phyloP scores from a whole-genome alignment of 768 basidiomycete genomes.

The Mycena belliarum region DNA sequence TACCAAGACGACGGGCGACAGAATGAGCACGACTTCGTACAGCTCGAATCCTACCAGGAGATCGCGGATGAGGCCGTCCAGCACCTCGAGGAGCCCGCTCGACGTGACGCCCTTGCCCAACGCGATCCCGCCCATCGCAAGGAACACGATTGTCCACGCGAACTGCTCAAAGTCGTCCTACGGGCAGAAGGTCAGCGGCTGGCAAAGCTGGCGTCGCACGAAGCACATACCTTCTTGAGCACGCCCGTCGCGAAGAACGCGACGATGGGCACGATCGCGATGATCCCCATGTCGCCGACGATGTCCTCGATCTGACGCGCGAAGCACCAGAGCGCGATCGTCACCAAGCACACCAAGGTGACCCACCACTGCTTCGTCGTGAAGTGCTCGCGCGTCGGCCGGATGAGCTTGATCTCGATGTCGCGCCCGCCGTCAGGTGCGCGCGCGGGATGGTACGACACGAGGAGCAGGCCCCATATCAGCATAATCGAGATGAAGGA shows the following conservation, averaged over 20 bases:
- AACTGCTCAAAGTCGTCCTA: constrained; percentile 96
- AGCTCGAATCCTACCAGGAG: constrained; percentile 63
- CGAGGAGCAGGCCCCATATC: constrained; percentile 89
- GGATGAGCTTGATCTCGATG: constrained; percentile 82
- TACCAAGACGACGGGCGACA: constrained; percentile 72
- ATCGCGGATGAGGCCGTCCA: constrained; percentile 63
- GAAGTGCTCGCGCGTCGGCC: constrained; percentile 81
- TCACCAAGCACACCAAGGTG: constrained; percentile 74
- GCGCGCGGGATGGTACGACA: constrained; percentile 75
- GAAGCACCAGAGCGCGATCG: constrained; percentile 89
- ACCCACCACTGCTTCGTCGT: constrained; percentile 91
- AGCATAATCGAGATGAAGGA: constrained; percentile 81
- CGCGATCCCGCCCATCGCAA: constrained; percentile 98
- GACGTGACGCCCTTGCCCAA: constrained; percentile 91
- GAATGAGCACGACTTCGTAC: constrained; percentile 70
- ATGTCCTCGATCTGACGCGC: constrained; percentile 73
- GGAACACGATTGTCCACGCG: constrained; percentile 91
- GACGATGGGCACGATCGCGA: constrained; percentile 90
- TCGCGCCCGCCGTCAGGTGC: constrained; percentile 74
- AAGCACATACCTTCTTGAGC: constrained; percentile 74
- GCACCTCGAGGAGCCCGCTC: constrained; percentile 81
- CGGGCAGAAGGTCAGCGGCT: neutral
- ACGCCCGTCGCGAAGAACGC: constrained; percentile 94
- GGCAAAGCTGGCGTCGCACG: no score
- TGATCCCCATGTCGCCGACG: constrained; percentile 96